Evolutionary conservation across 176 grass and related monocot genomes (phyloP).

Genomic region (Bolboschoenus planiculmis): DNA sequence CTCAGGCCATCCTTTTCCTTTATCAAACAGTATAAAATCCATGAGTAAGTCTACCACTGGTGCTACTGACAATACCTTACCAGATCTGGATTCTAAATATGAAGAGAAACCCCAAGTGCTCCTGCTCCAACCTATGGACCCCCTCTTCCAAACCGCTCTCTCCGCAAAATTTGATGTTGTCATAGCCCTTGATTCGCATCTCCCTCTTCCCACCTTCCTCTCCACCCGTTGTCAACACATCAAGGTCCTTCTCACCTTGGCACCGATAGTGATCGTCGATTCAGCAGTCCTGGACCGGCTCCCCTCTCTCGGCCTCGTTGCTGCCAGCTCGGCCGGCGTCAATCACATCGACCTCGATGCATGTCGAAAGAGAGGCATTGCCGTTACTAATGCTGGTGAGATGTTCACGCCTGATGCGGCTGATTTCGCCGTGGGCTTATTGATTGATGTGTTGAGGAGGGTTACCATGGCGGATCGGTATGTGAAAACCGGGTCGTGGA

Average conservation of each 20-base stretch:
- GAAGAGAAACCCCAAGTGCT: constrained; percentile 20
- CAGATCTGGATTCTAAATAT: neutral
- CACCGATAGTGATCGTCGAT: neutral
- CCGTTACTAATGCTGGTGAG: constrained; percentile 30
- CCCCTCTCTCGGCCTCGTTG: constrained; percentile 27
- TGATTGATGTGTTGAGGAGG: constrained; percentile 27
- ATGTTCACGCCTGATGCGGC: constrained; percentile 27
- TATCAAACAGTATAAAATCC: neutral
- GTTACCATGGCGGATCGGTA: constrained; percentile 21
- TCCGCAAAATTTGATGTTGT: constrained; percentile 23
- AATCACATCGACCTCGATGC: constrained; percentile 35
- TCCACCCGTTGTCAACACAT: neutral
- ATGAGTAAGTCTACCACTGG: neutral
- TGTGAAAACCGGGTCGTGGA: constrained; percentile 27
- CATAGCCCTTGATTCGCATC: neutral
- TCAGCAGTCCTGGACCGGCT: constrained; percentile 19
- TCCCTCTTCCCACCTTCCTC: constrained; percentile 26
- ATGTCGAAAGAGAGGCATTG: constrained; percentile 32
- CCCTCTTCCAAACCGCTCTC: neutral
- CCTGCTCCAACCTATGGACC: constrained; percentile 8
- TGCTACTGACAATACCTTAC: neutral
- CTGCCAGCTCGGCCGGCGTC: constrained; percentile 6
- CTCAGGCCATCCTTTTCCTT: too few relatives aligned
- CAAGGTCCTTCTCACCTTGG: constrained; percentile 4
- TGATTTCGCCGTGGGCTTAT: constrained; percentile 31